Evolutionary conservation across 495 filamentous ascomycete species (phyloP).

Genomic region (Hypoxylon cercidicola): DNA sequence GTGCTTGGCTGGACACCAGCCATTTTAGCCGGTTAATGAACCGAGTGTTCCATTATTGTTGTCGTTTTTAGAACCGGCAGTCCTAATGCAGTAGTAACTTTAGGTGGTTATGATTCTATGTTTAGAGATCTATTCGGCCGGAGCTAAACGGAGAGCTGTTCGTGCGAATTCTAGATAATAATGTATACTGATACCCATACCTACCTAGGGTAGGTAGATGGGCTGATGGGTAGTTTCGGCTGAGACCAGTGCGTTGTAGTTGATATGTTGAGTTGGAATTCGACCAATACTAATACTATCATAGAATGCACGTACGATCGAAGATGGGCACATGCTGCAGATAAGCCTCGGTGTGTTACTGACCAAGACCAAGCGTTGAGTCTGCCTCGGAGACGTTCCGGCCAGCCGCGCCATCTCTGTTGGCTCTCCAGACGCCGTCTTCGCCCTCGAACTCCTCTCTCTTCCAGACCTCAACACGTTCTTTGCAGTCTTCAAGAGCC

Average conservation of each 20-base stretch:
- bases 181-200: no score
- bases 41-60: not conserved
- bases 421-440: conserved; percentile 89
- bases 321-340: no score
- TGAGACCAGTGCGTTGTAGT: conserved; percentile 2
- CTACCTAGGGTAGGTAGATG: no score
- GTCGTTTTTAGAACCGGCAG: conserved; percentile 18
- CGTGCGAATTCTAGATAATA: no score
- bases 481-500: conserved; percentile 87
- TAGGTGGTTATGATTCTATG: not conserved
- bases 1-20: conserved; percentile 26
- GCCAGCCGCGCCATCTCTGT: conserved; percentile 77
- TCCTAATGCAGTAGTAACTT: conserved; percentile 4
- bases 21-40: conserved; percentile 34
- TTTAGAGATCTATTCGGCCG: not conserved
- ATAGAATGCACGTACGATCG: not conserved
- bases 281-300: not conserved
- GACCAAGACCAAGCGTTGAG: not conserved
- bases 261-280: not conserved
- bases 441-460: conserved; percentile 84
- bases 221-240: not conserved
- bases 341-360: not conserved
- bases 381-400: conserved; percentile 48
- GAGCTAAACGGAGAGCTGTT: no score
- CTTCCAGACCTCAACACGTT: conserved; percentile 93